Conservation (phyloP, 2,329 filamentous ascomycete species). For the Fusarium decemcellulare region DNA sequence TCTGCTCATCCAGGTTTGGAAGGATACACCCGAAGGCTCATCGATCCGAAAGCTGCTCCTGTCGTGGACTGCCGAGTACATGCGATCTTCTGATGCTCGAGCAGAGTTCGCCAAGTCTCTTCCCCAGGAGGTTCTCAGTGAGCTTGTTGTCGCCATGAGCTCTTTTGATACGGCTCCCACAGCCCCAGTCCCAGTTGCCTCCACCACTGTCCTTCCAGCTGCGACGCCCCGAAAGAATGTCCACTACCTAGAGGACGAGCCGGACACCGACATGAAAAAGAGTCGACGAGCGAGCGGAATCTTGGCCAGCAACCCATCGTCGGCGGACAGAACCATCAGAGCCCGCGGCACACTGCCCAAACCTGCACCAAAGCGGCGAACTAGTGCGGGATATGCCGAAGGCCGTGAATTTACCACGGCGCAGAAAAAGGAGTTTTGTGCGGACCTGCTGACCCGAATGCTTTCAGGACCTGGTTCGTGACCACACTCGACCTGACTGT, state of each 20-base stretch:
- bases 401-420: constrained; percentile 52
- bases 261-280: constrained; percentile 60
- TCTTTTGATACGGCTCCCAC: constrained; percentile 61
- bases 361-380: constrained; percentile 52
- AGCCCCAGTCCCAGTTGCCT: constrained; percentile 44
- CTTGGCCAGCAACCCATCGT: constrained; percentile 21
- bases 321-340: constrained; percentile 43
- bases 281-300: constrained; percentile 56
- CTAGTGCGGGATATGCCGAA: constrained; percentile 51
- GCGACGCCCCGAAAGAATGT: constrained; percentile 60
- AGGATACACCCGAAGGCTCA: constrained; percentile 72
- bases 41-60: constrained; percentile 71
- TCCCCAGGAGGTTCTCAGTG: constrained; percentile 73
- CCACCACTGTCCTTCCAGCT: constrained; percentile 30
- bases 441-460: constrained; percentile 72
- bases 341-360: constrained; percentile 53
- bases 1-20: constrained; percentile 73
- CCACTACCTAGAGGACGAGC: constrained; percentile 62
- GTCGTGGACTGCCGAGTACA: constrained; percentile 75
- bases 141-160: constrained; percentile 74
- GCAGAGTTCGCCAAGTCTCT: constrained; percentile 72
- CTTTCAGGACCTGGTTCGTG: constrained; percentile 70
- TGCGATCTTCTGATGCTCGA: constrained; percentile 68
- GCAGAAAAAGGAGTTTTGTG: constrained; percentile 70
- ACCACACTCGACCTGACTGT: not conserved